These are phyloP conservation scores for Pythium periplocum DNA, from an alignment of 352 stramenopile species.

Conservation along the genomic window DNA sequence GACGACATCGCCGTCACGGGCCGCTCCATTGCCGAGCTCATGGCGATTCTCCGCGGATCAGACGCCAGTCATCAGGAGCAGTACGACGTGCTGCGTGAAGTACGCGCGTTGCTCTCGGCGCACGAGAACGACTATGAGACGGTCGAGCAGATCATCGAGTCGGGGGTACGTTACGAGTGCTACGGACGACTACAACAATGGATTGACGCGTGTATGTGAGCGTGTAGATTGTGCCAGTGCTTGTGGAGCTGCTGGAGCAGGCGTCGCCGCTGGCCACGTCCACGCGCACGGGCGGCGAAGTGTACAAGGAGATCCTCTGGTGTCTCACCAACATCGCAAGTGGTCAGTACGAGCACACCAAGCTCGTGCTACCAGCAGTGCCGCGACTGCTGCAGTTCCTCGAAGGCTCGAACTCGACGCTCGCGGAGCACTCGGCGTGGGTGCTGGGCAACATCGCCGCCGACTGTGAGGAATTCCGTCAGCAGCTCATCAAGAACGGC, in stretches of 20 bases:
- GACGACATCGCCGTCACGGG: slow-evolving; percentile 39
- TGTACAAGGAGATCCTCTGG: slow-evolving; percentile 78
- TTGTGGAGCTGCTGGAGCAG: slow-evolving; percentile 62
- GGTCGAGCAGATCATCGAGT: slow-evolving; percentile 76
- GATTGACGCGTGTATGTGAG: background rate
- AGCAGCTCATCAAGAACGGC: slow-evolving; percentile 65
- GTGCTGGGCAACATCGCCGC: slow-evolving; percentile 82
- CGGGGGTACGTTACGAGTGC: slow-evolving; percentile 32
- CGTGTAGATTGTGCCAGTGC: slow-evolving; percentile 59
- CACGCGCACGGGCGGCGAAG: slow-evolving; percentile 56
- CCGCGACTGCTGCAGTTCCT: slow-evolving; percentile 71
- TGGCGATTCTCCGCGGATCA: slow-evolving; percentile 27
- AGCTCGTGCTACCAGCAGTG: slow-evolving; percentile 69
- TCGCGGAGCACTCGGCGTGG: slow-evolving; percentile 77
- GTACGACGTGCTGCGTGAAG: slow-evolving; percentile 67
- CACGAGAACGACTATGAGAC: slow-evolving; percentile 63
- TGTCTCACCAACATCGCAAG: slow-evolving; percentile 82
- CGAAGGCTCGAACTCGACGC: slow-evolving; percentile 40
- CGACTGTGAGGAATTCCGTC: slow-evolving; percentile 81
- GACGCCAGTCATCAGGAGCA: slow-evolving; percentile 43
- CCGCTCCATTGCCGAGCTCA: slow-evolving; percentile 49
- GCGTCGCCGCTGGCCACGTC: slow-evolving; percentile 56
- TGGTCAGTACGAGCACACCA: slow-evolving; percentile 80
- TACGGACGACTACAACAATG: slow-evolving; percentile 1
- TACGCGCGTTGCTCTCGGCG: slow-evolving; percentile 48